A percentile compares a stretch with the other conserved stretches of the same genome.
Conservation (phyloP, 768 basidiomycete species). For the Scleroderma bovista region DNA sequence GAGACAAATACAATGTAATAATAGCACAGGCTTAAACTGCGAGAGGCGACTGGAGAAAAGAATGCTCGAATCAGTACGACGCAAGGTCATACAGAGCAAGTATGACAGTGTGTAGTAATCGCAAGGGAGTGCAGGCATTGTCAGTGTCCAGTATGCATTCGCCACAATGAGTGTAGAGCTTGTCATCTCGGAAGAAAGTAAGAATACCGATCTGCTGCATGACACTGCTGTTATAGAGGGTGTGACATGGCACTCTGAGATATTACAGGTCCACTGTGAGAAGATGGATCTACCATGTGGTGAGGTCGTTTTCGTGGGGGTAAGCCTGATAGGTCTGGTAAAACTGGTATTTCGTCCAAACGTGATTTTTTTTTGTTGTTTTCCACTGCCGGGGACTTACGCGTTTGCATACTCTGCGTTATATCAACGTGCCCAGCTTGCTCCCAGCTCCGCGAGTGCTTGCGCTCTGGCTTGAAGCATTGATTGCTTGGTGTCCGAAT, state of each 20-base stretch:
- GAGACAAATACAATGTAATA: constrained; percentile 19
- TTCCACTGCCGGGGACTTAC: constrained; percentile 16
- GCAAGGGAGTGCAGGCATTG: neutral
- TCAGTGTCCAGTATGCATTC: constrained; percentile 3
- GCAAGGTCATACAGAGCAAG: neutral
- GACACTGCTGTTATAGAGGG: constrained; percentile 38
- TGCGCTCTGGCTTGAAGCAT: constrained; percentile 40
- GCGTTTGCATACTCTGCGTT: constrained; percentile 5
- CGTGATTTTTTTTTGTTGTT: constrained; percentile 3
- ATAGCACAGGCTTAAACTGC: constrained; percentile 15
- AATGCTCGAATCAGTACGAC: constrained; percentile 6
- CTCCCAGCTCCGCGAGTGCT: constrained; percentile 63
- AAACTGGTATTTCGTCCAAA: constrained; percentile 14
- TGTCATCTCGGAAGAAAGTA: neutral
- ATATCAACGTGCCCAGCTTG: constrained; percentile 36
- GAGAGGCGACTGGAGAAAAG: constrained; percentile 6
- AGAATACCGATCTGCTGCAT: constrained; percentile 18
- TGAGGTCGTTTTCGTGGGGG: constrained; percentile 59
- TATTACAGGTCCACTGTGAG: constrained; percentile 46
- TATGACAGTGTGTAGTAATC: constrained; percentile 8
- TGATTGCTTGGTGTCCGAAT: constrained; percentile 34
- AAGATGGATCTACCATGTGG: constrained; percentile 57
- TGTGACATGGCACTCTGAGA: constrained; percentile 47
- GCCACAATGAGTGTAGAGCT: neutral
- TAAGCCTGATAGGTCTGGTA: constrained; percentile 47